Conservation (phyloP, 202 grass and related monocot genomes). For the Carex arenaria region DNA sequence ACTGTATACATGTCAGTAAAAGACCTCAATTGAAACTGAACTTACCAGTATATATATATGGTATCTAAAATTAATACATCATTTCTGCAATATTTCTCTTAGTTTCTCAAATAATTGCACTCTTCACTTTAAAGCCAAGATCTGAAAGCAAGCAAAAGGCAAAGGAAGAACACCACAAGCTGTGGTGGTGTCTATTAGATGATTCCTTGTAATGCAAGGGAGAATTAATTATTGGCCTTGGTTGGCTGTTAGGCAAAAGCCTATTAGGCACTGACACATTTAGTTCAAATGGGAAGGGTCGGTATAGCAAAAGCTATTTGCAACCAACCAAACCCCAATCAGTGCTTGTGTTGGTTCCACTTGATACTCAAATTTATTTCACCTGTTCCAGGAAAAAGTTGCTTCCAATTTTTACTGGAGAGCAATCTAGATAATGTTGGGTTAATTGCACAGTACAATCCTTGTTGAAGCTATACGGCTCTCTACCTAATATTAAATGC, state of each 20-base stretch:
- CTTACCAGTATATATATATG: no score
- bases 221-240: conserved; percentile 23
- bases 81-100: not conserved
- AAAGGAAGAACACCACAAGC: not conserved
- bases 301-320: conserved; percentile 25
- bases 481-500: conserved; percentile 14
- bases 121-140: conserved; percentile 17
- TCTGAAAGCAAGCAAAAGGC: conserved; percentile 10
- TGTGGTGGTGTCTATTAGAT: not conserved
- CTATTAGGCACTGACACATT: conserved; percentile 18
- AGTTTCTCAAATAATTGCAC: conserved; percentile 8
- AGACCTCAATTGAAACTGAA: not conserved
- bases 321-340: conserved; percentile 11
- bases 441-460: not conserved
- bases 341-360: conserved; percentile 10
- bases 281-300: conserved; percentile 14
- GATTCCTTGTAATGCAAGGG: conserved; percentile 31
- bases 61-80: not conserved
- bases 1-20: not conserved
- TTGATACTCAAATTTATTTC: not conserved
- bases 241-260: conserved; percentile 17
- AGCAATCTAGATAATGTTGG: no score
- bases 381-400: not conserved
- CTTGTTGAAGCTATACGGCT: not conserved
- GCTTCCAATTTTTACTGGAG: no score